These are phyloP conservation scores for Tricholoma bakamatsutake DNA, from an alignment of 768 basidiomycete species.

Conservation along the genomic window DNA sequence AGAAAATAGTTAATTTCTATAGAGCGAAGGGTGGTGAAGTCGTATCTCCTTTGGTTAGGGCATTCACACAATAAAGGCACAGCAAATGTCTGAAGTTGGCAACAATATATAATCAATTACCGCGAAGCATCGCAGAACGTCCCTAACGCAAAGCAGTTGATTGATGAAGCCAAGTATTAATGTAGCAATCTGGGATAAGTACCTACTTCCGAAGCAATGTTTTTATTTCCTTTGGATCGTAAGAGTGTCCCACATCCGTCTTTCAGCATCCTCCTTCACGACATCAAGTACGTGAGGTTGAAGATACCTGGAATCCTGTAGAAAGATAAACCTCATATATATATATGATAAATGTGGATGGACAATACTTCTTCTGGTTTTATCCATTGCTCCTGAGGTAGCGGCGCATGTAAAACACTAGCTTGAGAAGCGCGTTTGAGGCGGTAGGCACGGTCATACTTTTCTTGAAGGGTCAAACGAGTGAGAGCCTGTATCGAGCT, in stretches of 20 bases:
- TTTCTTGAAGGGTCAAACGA: conserved; percentile 73
- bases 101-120: background rate
- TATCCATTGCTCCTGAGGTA: conserved; percentile 81
- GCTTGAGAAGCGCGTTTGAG: conserved; percentile 79
- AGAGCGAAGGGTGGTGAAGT: conserved; percentile 67
- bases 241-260: conserved; percentile 75
- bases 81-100: background rate
- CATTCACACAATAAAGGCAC: conserved; percentile 37
- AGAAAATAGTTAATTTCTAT: conserved; percentile 88
- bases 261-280: conserved; percentile 69
- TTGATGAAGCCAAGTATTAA: background rate
- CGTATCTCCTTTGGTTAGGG: conserved; percentile 72
- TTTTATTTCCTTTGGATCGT: conserved; percentile 63
- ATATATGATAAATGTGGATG: background rate
- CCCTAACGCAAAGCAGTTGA: background rate
- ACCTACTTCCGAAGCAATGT: conserved; percentile 2
- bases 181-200: no score
- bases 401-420: conserved; percentile 69
- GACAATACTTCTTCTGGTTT: conserved; percentile 64
- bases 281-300: conserved; percentile 71
- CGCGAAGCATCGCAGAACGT: background rate
- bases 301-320: conserved; percentile 88
- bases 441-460: conserved; percentile 89
- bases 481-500: conserved; percentile 57
- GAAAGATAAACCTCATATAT: conserved; percentile 2